Conservation (phyloP, 2,329 filamentous ascomycete genomes). For the Ceratocystis cacaofunesta region DNA sequence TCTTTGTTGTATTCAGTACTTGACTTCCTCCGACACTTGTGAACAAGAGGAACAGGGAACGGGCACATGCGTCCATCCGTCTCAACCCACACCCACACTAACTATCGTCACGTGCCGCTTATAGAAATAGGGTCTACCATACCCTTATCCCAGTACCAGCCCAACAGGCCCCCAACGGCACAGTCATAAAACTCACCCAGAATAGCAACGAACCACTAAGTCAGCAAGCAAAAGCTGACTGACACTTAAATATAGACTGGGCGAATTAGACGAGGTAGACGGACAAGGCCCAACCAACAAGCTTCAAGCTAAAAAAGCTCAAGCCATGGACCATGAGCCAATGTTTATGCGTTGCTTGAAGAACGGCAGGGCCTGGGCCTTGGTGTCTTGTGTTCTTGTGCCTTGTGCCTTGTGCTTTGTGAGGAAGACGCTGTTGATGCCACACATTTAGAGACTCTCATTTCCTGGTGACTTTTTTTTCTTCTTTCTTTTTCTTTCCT, state of each 20-base stretch:
- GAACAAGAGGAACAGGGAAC: too few species aligned
- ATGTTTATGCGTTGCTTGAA: background rate
- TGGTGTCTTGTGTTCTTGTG: too few species aligned
- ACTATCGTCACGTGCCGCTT: too few species aligned
- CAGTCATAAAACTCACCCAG: background rate
- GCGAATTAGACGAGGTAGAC: constrained; percentile 1
- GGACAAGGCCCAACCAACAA: background rate
- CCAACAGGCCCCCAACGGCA: background rate
- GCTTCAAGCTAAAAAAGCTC: constrained; percentile 4
- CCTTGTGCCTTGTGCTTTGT: too few species aligned
- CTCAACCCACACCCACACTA: too few species aligned
- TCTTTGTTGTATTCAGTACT: too few species aligned
- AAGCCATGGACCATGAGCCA: background rate
- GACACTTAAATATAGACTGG: background rate
- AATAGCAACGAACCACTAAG: background rate
- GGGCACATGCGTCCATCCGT: too few species aligned
- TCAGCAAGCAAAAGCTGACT: background rate
- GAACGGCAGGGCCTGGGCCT: too few species aligned
- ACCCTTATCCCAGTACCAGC: background rate
- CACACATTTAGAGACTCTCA: background rate
- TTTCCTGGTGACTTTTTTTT: background rate
- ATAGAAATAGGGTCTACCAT: background rate
- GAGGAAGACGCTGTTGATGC: background rate
- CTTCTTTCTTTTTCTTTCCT: background rate
- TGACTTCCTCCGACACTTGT: too few species aligned